Conservation (phyloP, 2,329 filamentous ascomycete species). For the Uncinocarpus reesii region DNA sequence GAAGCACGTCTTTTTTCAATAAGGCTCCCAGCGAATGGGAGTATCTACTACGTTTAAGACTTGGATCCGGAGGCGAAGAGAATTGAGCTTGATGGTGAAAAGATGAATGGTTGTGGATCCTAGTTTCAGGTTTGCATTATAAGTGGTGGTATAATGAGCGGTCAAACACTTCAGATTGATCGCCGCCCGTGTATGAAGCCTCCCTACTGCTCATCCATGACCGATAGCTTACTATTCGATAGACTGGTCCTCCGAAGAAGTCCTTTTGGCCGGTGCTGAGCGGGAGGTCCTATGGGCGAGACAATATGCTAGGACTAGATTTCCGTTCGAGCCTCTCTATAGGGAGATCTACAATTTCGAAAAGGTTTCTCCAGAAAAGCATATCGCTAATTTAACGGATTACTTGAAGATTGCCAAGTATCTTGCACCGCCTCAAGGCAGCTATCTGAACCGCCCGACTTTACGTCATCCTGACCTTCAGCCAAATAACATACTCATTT, state of each 20-base stretch:
- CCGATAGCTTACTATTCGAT: not conserved
- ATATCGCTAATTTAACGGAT: conserved; percentile 15
- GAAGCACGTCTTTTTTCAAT: conserved; percentile 20
- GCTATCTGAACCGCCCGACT: conserved; percentile 8
- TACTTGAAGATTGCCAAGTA: conserved; percentile 10
- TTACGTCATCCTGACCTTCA: conserved; percentile 33
- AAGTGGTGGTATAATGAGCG: conserved; percentile 3
- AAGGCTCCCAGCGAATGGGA: conserved; percentile 17
- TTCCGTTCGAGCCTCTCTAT: conserved; percentile 19
- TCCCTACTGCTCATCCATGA: not conserved
- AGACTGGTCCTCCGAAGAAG: conserved; percentile 9
- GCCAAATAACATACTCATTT: conserved; percentile 33
- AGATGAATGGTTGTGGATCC: not conserved
- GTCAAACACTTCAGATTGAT: conserved; percentile 2
- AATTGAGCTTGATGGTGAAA: not conserved
- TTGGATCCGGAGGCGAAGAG: not conserved
- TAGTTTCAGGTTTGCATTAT: conserved; percentile 4
- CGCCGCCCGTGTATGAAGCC: not conserved
- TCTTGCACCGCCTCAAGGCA: not conserved
- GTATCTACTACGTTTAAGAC: conserved; percentile 18
- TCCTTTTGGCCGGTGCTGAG: conserved; percentile 10
- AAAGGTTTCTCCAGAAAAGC: conserved; percentile 15
- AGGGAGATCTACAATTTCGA: conserved; percentile 17
- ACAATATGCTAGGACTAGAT: conserved; percentile 16
- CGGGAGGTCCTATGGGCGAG: conserved; percentile 17